Evolutionary conservation across 768 basidiomycete species (phyloP).

Genomic region (Rossbeevera mucosa): DNA sequence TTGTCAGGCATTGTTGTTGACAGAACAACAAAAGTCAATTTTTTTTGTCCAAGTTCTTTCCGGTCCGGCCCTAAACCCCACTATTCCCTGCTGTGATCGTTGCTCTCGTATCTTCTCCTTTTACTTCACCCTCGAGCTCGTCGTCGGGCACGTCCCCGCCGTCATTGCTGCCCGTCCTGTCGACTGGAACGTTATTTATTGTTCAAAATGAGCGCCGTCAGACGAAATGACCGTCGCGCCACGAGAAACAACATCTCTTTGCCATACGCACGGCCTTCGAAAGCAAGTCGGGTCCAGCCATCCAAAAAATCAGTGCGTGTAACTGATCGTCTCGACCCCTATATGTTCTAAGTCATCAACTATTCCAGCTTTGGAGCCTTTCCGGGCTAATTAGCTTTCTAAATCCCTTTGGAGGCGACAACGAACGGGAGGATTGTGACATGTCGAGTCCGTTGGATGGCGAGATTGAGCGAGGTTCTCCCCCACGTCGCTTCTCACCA

Average conservation of each 20-base stretch:
- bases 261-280: constrained; percentile 50
- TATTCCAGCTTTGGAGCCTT: constrained; percentile 46
- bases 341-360: constrained; percentile 13
- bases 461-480: constrained; percentile 27
- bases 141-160: constrained; percentile 3
- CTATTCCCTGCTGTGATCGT: constrained; percentile 18
- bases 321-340: background rate
- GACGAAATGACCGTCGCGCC: constrained; percentile 40
- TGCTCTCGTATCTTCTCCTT: constrained; percentile 21
- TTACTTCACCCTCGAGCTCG: constrained; percentile 9
- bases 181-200: constrained; percentile 11
- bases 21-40: constrained; percentile 1
- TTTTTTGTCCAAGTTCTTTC: constrained; percentile 17
- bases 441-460: constrained; percentile 17
- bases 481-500: constrained; percentile 22
- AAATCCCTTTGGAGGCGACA: constrained; percentile 39
- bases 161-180: background rate
- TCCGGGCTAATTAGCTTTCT: constrained; percentile 46
- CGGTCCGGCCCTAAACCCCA: constrained; percentile 30
- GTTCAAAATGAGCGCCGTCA: constrained; percentile 52
- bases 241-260: constrained; percentile 38
- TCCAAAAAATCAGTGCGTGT: constrained; percentile 47
- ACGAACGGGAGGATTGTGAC: constrained; percentile 22
- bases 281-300: constrained; percentile 21
- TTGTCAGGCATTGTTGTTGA: constrained; percentile 36